Evolutionary conservation across 2,329 filamentous ascomycete species (phyloP), one percentile per base, ranked within the genome.

Genomic region (Colletotrichum euphorbiae): DNA sequence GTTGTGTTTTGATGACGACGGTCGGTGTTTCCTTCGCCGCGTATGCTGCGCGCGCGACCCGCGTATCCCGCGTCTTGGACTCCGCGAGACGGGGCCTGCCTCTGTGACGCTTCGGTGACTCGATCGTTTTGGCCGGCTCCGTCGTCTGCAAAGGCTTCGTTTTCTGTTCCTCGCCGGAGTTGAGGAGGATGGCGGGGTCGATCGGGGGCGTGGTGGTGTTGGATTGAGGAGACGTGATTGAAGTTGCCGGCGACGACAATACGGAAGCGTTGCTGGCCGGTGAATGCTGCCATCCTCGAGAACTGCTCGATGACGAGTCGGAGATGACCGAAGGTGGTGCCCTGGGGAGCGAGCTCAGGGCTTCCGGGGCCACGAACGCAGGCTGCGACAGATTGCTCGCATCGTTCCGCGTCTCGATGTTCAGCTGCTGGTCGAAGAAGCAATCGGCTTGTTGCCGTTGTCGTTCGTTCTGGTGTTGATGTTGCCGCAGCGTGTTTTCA

Each of bases 41-140:
- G 15, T 19, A 4, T 28, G 45, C 21, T 12, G 12, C 51, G n/a
- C 46, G n/a, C 19, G 51, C 19, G 0, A 38, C 2, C 13, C 9
- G n/a, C 3, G 42, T 19, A 19, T 45, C 17, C 42, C 36, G 9
- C 36, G 51, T 2, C n/a, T 2, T 45, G 13, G 33, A 11, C 3
- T 68, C 65, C 4, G 61, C 21, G 4, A 69, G 24, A 7, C 66
- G 57, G 33, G 66, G 66, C 7, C 66, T 54, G 15, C 66, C 66
- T 12, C 66, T 52, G 3, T 33, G 40, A n/a, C 55, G 36, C 24
- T 45, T 59, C 15, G 62, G 46, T 7, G 21, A n/a, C 2, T 50
- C 42, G 28, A 3, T 31, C 4, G 48, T 28, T 6, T 13, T 11
- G 3, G 1, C 15, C 2, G 6, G 36, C 12, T 42, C 43, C 17